phyloP scores from a whole-genome alignment of 768 basidiomycete species.

The Termitomyces sp. region DNA sequence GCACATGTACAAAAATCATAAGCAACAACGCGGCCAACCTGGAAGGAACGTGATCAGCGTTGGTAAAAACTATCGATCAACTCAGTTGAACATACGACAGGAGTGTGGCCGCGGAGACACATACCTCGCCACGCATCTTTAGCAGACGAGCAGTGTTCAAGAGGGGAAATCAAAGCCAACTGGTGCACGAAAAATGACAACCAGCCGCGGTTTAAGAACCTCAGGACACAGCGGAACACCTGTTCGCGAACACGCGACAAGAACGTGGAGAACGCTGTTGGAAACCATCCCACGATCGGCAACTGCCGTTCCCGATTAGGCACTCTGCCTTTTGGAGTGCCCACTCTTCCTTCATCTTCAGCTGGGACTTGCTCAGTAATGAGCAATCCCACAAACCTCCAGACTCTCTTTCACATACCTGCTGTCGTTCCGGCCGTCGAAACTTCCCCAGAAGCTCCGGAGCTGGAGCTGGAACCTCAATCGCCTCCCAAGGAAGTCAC shows the following conservation, averaged over 20 bases:
- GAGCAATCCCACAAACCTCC: conserved; percentile 18
- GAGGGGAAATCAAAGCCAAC: conserved; percentile 15
- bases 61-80: conserved; percentile 10
- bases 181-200: conserved; percentile 12
- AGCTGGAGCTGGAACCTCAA: conserved; percentile 19
- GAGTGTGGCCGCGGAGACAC: conserved; percentile 64
- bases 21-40: conserved; percentile 50
- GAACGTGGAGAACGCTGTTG: conserved; percentile 22
- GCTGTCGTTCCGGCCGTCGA: conserved; percentile 21
- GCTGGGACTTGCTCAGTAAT: conserved; percentile 13
- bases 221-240: conserved; percentile 6
- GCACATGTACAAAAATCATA: conserved; percentile 78
- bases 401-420: conserved; percentile 18
- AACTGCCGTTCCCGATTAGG: conserved; percentile 9
- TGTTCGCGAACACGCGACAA: conserved; percentile 17
- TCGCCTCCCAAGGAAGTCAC: conserved; percentile 20
- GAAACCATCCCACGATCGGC: conserved; percentile 6
- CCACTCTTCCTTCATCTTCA: conserved; percentile 1
- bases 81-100: conserved; percentile 51
- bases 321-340: neutral
- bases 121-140: conserved; percentile 69
- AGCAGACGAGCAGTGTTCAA: conserved; percentile 14
- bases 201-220: conserved; percentile 15
- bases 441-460: conserved; percentile 27
- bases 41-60: conserved; percentile 14